Conservation (phyloP, 2,329 filamentous ascomycete species). For the Fusarium luffae region DNA sequence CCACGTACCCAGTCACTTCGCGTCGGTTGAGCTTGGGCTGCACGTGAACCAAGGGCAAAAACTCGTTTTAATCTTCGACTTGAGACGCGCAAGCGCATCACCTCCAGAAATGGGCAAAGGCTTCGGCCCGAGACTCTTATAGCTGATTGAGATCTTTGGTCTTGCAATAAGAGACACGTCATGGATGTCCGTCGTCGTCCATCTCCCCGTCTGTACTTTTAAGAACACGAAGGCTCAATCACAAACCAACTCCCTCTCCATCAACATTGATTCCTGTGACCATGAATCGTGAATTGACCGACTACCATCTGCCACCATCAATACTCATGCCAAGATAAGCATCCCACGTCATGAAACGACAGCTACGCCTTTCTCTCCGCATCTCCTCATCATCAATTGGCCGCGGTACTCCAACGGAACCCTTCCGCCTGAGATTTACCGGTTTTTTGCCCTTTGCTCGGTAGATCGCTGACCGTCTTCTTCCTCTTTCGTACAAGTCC, state of each 20-base stretch:
- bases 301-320: neutral
- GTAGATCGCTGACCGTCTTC: neutral
- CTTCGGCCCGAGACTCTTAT: neutral
- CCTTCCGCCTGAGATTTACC: neutral
- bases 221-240: neutral
- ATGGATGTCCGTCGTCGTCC: neutral
- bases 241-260: neutral
- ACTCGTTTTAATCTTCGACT: neutral
- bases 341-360: neutral
- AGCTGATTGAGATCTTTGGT: neutral
- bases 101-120: neutral
- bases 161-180: rapidly evolving
- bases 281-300: neutral
- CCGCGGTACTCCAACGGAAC: neutral
- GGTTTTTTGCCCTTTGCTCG: neutral
- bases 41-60: neutral
- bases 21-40: neutral
- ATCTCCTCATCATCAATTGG: neutral
- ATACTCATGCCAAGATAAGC: neutral
- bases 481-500: constrained; percentile 4
- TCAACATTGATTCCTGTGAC: too few species aligned
- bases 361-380: neutral
- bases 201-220: neutral
- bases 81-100: neutral
- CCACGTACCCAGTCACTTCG: neutral